Percentiles rank a stretch among this genome's conserved stretches.
phyloP scores from a whole-genome alignment of 1,284 basidiomycete genomes.

The Bondarzewia mesenterica region DNA sequence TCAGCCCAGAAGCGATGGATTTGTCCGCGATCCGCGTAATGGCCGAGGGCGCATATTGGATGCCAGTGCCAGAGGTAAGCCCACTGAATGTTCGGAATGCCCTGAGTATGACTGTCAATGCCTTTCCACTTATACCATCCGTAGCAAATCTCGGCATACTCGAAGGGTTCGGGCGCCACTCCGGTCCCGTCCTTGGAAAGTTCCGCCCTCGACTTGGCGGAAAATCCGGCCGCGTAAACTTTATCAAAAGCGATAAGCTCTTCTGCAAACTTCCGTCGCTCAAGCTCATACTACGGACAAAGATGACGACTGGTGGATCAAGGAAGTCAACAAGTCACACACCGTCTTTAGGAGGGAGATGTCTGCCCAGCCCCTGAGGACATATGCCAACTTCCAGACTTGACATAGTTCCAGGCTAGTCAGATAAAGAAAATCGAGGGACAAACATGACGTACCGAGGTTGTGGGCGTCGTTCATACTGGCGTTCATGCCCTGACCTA shows the following conservation, averaged over 20 bases:
- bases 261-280: not conserved
- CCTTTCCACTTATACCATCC: too few species aligned
- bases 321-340: not conserved
- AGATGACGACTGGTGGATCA: not conserved
- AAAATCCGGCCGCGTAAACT: not conserved
- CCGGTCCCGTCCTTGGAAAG: not conserved
- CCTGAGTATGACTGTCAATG: too few species aligned
- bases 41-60: not conserved
- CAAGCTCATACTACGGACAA: not conserved
- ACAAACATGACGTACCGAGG: not conserved
- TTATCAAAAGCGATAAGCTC: not conserved
- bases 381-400: not conserved
- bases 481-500: not conserved
- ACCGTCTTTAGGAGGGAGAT: not conserved
- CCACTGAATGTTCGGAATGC: not conserved
- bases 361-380: not conserved
- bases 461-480: not conserved
- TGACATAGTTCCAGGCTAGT: too few species aligned
- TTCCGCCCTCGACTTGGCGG: not conserved
- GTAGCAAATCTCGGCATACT: too few species aligned
- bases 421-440: too few species aligned
- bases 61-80: not conserved
- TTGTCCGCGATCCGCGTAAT: not conserved
- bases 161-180: too few species aligned
- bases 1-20: conserved; percentile 34